Evolutionary conservation across 2,329 filamentous ascomycete genomes (phyloP), one percentile per base, ranked within the genome.

Genomic region (Dactylellina haptotyla): DNA sequence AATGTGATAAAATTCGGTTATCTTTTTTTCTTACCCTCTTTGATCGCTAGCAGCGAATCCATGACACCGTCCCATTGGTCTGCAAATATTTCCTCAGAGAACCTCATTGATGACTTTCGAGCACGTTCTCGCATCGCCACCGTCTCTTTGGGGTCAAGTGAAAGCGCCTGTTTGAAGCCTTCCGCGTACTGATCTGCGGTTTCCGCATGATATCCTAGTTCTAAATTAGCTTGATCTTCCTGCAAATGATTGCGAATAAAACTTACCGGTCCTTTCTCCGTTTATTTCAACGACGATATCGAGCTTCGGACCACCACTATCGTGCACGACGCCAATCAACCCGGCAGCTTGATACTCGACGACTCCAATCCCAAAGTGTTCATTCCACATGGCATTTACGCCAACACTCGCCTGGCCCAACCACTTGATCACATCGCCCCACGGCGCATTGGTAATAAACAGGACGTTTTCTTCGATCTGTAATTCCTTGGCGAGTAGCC

Each of bases 361-460:
- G 14, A 98, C 93, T 0, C 95, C 95, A 70, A 99, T 99, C 20
- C 95, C 95, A 80, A 99, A 99, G 81, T 99, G 95, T 83, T 99
- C 95, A 80, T 97, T 98, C 94, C 95, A 99, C 95, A 99, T 99
- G 79, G 91, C 92, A 78, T 99, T 99, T 28, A 96, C 93, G 54
- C 95, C 95, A 1, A 99, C 87, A 16, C 88, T 94, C 2, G 90
- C 89, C 75, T 84, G 88, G 59, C 87, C 84, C 73, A 98, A 84
- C 87, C 91, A 93, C 30, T 90, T 86, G 8, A 97, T 84, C 59
- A 99, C 91, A 77, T 92, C 87, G 2, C 90, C 88, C 93, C 94
- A 99, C 25, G 90, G 88, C 0, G 92, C 93, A 80, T 99, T 93
- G 64, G 93, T 89, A 75, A 96, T 87, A 80, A 99, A 99, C 66